Evolutionary conservation across 73 alveolate species (phyloP), one percentile per base, ranked within the genome.

Genomic region (Tetrahymena elliotti): DNA sequence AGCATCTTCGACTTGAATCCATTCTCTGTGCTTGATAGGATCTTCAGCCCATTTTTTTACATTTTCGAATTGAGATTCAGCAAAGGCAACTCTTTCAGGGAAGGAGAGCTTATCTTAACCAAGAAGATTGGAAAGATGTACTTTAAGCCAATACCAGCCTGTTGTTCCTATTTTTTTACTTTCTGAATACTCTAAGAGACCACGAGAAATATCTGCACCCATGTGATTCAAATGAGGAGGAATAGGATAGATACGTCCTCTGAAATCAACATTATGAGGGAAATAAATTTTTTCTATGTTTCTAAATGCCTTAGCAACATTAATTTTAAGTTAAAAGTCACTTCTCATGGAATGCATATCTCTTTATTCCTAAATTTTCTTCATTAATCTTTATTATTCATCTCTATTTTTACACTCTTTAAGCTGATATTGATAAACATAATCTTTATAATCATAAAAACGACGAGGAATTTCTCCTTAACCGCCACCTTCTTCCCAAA

Each of bases 231-330:
- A 95, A 95, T 97, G 99, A 35, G 99, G 99, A 93, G 99, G 99
- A 37, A 99, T 96, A 0, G 99, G 99, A 96, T 99, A 99, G 84
- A 98, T 98, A 94, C 99, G 97, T 11, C 99, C 99, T 93, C 99
- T 96, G 95, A 99, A 99, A 95, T 99, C 99, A 93, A 98, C 96
- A 94, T 99, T 99, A 93, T 98, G 99, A 12, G 99, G 99, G 97
- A 98, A 97, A 95, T 98, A 99, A 22, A 99, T 53, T 36, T 96
- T 84, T 27, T 95, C 96, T 16, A 96, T 96, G 9, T 95, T 53
- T 93, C 95, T 98, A 95, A 98, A 98, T 41, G 98, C 94, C 93
- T 94, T 68, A 2, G 99, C 99, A 1, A 98, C 98, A 13, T 96
- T 94, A 7, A 97, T 95, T 94, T 98, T 96, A 53, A 98, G 93